These are phyloP conservation scores for Pholiota molesta DNA, from an alignment of 768 basidiomycete genomes.

Conservation along the genomic window DNA sequence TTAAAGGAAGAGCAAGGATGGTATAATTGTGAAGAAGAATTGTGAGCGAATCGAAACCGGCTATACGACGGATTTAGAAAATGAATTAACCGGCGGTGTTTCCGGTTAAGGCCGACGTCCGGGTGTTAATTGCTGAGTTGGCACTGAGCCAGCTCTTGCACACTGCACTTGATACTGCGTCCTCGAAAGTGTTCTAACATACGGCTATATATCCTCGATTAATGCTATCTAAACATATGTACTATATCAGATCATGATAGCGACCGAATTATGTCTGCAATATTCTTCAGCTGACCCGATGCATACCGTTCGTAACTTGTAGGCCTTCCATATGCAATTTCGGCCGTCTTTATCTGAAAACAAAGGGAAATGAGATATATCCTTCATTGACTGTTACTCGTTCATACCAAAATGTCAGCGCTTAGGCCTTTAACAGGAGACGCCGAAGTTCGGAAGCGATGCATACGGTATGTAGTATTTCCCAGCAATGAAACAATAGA, in stretches of 20 bases:
- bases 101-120: not conserved
- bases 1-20: not conserved
- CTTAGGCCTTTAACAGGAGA: constrained; percentile 88
- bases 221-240: not conserved
- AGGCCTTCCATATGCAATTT: constrained; percentile 58
- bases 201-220: not conserved
- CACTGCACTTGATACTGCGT: too few relatives aligned
- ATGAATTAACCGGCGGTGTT: not conserved
- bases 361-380: not conserved
- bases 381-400: not conserved
- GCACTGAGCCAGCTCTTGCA: too few relatives aligned
- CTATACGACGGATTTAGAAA: constrained; percentile 2
- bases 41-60: not conserved
- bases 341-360: constrained; percentile 63
- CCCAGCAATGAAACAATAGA: constrained; percentile 47
- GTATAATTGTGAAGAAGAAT: too few relatives aligned
- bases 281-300: constrained; percentile 43
- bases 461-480: constrained; percentile 70
- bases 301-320: constrained; percentile 64
- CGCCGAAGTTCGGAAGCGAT: constrained; percentile 77
- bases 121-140: not conserved
- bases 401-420: constrained; percentile 74
- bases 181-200: too few relatives aligned
- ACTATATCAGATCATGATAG: not conserved
- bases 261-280: constrained; percentile 22